Base-by-base conservation (phyloP, 345 rosid genomes). In the Eucalyptus leucophloia region DNA sequence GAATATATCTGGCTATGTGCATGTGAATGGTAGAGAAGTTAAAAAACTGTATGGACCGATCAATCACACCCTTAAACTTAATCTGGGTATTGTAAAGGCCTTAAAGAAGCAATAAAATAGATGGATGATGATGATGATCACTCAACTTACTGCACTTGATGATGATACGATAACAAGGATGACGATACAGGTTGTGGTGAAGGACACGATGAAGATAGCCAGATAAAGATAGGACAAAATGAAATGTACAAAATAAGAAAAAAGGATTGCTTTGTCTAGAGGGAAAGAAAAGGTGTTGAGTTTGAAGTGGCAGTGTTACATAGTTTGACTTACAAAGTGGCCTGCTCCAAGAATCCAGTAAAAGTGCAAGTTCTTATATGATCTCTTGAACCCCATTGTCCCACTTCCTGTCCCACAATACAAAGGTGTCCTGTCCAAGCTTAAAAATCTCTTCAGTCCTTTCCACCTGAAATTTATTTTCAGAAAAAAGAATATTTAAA, bases 311-410 rank as follows among this genome's bases (percentile, higher is more conserved):
- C 15, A n/a, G 34, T 14, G 77, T 86, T 86, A 32, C 8, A 50
- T 9, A 86, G 42, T 87, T 85, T 86, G 88, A 90, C 98, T 96
- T 94, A 98, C 99, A 92, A 95, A 98, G 91, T 98, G 99, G 86
- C 99, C 99, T n/a, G 99, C 98, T 86, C 95, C 95, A 88, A 98
- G 98, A 92, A 98, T 95, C 99, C 99, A 98, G 89, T 93, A 97
- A 24, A 98, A 97, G 54, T 93, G 96, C 23, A 98, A 91, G 89
- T 97, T 98, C 90, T 95, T 93, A 93, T 93, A 95, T 4, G 98
- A 94, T 90, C 93, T 97, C 87, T 89, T 89, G 93, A 98, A 98
- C 44, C 96, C 99, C 94, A 89, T 95, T 62, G 97, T 96, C n/a
- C 50, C 80, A 10, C 15, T 51, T 13, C 69, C 95, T 6, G 49